These are phyloP conservation scores for Limonomyces culmigenus DNA, from an alignment of 1,284 basidiomycete species.

Conservation along the genomic window DNA sequence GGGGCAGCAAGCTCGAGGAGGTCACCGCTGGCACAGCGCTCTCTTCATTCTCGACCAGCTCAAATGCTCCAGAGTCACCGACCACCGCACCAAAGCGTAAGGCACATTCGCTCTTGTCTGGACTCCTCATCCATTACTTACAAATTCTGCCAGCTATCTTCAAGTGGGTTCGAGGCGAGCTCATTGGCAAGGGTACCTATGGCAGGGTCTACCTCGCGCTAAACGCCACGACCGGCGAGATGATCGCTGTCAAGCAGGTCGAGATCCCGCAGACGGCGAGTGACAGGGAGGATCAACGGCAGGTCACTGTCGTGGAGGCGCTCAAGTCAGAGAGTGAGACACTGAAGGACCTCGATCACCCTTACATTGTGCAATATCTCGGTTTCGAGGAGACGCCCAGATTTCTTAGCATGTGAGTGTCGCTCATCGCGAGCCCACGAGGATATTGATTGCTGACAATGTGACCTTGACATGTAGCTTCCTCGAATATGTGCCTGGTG, in stretches of 20 bases:
- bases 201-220: slow-evolving; percentile 92
- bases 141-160: slow-evolving; percentile 79
- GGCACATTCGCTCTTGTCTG: slow-evolving; percentile 13
- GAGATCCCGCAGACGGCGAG: slow-evolving; percentile 83
- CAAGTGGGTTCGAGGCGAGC: slow-evolving; percentile 96
- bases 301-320: slow-evolving; percentile 78
- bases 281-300: slow-evolving; percentile 79
- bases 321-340: slow-evolving; percentile 91
- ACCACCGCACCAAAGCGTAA: slow-evolving; percentile 36
- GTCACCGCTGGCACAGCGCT: slow-evolving; percentile 61
- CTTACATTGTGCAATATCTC: slow-evolving; percentile 93
- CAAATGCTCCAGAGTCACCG: slow-evolving; percentile 34
- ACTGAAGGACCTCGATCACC: slow-evolving; percentile 91
- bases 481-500: slow-evolving; percentile 96
- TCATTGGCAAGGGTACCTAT: slow-evolving; percentile 95
- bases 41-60: slow-evolving; percentile 20
- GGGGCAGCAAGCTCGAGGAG: slow-evolving; percentile 89
- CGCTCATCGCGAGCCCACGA: slow-evolving; percentile 1
- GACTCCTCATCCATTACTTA: slow-evolving; percentile 3
- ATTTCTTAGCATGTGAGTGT: slow-evolving; percentile 80
- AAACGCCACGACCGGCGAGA: slow-evolving; percentile 96
- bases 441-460: not conserved
- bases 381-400: slow-evolving; percentile 91
- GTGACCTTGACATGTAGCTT: slow-evolving; percentile 36
- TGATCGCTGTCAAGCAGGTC: slow-evolving; percentile 99